Conservation (phyloP, 495 filamentous ascomycete species). For the Jackrogersella multiformis region DNA sequence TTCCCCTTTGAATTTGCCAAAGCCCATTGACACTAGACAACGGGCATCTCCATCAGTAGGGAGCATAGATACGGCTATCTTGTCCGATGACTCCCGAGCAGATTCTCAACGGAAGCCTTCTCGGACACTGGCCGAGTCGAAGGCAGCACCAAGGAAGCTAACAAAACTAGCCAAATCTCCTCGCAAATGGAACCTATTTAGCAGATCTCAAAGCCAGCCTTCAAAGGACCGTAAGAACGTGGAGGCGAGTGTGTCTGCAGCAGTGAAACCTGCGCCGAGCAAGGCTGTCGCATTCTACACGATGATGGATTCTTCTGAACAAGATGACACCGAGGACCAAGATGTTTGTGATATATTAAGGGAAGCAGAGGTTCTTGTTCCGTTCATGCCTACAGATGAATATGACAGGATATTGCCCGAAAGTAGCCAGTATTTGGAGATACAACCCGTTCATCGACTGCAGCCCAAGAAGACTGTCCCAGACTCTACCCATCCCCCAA, state of each 20-base stretch:
- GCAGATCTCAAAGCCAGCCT: conserved; percentile 69
- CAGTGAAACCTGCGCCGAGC: conserved; percentile 52
- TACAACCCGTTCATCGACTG: background rate
- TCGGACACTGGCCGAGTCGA: conserved; percentile 24
- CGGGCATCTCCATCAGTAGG: conserved; percentile 55
- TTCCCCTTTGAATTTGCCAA: conserved; percentile 52
- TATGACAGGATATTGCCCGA: conserved; percentile 20
- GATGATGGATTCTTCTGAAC: conserved; percentile 77
- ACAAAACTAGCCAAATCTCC: conserved; percentile 68
- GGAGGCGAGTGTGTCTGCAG: conserved; percentile 52
- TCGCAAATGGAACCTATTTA: conserved; percentile 85
- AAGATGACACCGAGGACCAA: conserved; percentile 65
- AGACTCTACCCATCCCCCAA: background rate
- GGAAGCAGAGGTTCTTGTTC: conserved; percentile 58
- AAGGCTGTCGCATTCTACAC: conserved; percentile 80
- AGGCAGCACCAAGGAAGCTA: conserved; percentile 56
- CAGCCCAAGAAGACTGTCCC: background rate
- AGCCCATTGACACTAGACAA: conserved; percentile 53
- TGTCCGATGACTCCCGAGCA: conserved; percentile 61
- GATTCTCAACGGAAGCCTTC: conserved; percentile 41
- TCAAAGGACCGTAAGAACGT: conserved; percentile 48
- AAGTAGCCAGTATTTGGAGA: conserved; percentile 35
- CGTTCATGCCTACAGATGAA: conserved; percentile 16
- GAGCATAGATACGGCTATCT: conserved; percentile 60
- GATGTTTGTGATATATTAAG: conserved; percentile 74